Conservation (phyloP, 257 asterid genomes). For the Anisodus acutangulus region DNA sequence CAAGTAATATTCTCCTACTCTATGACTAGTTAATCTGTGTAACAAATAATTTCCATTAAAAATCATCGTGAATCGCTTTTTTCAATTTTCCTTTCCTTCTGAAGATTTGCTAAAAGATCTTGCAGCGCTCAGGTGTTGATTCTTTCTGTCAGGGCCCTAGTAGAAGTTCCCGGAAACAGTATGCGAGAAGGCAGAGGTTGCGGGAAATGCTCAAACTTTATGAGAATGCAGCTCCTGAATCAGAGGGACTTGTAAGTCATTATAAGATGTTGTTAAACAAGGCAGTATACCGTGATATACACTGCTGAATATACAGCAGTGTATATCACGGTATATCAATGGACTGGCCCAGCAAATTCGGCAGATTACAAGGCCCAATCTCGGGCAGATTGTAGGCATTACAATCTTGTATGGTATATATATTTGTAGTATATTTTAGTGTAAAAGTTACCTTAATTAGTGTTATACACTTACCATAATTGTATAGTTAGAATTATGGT, state of each 20-base stretch:
- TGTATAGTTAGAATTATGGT: too few species aligned
- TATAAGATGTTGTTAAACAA: conserved; percentile 26
- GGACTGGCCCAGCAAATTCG: too few species aligned
- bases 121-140: conserved; percentile 26
- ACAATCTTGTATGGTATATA: too few species aligned
- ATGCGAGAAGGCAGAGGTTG: conserved; percentile 17
- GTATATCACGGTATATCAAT: too few species aligned
- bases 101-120: conserved; percentile 1
- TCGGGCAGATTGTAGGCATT: too few species aligned
- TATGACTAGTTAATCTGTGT: background rate
- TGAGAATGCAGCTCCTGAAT: conserved; percentile 23
- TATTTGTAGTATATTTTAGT: too few species aligned
- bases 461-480: too few species aligned
- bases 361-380: too few species aligned
- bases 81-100: background rate
- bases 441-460: too few species aligned
- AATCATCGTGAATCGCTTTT: background rate
- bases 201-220: conserved; percentile 24
- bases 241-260: conserved; percentile 30
- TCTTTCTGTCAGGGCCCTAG: conserved; percentile 30
- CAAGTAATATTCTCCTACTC: background rate
- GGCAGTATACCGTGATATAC: too few species aligned
- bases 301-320: too few species aligned
- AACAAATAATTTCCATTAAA: background rate
- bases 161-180: conserved; percentile 35